Conservation (phyloP, 2,329 filamentous ascomycete genomes). For the Clarireedia hainanense region DNA sequence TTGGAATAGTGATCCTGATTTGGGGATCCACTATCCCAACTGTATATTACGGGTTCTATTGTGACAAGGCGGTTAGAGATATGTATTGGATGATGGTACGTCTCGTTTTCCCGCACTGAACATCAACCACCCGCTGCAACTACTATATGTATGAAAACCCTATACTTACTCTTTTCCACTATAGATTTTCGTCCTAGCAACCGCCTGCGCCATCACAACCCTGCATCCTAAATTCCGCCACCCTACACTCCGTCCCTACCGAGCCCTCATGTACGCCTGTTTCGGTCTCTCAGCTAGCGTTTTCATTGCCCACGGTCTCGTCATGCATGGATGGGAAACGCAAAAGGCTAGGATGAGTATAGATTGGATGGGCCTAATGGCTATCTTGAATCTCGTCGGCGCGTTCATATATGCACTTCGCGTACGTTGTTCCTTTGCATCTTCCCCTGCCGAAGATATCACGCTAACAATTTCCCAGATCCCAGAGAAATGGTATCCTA, state of each 20-base stretch:
- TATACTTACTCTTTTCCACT: too few relatives aligned
- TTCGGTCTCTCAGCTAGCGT: neutral
- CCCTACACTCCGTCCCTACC: neutral
- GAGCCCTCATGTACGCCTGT: conserved; percentile 1
- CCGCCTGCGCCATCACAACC: neutral
- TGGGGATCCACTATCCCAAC: conserved; percentile 34
- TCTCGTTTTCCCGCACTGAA: neutral
- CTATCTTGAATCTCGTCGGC: conserved; percentile 8
- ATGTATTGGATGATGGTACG: conserved; percentile 27
- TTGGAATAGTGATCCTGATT: conserved; percentile 34
- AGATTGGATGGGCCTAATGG: conserved; percentile 8
- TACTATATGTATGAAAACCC: too few relatives aligned
- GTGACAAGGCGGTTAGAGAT: conserved; percentile 28
- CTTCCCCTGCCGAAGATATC: neutral
- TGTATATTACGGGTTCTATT: conserved; percentile 36
- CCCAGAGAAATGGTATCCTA: conserved; percentile 18
- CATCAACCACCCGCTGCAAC: neutral
- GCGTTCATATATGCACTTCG: conserved; percentile 3
- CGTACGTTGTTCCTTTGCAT: neutral
- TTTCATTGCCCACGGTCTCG: conserved; percentile 13
- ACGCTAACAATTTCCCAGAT: conserved; percentile 1
- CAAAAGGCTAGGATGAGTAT: conserved; percentile 13
- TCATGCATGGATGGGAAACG: conserved; percentile 30
- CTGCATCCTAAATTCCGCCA: neutral
- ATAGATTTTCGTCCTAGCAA: neutral